These are phyloP conservation scores for Aspergillus glaucus DNA, from an alignment of 2,329 filamentous ascomycete genomes.

Conservation along the genomic window DNA sequence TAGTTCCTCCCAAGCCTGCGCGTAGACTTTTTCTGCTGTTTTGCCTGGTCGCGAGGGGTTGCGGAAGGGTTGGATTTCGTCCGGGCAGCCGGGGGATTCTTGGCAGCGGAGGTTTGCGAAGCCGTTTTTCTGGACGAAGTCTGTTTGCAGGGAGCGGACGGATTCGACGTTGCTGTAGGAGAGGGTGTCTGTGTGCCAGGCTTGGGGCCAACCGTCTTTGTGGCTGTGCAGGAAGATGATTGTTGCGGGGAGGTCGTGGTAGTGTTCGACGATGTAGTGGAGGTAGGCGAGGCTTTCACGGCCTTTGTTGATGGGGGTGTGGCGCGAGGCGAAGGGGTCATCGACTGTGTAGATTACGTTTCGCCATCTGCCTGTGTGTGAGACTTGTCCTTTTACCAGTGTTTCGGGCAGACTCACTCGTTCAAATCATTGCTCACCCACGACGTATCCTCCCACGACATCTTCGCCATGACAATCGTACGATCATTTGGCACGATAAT, in stretches of 20 bases:
- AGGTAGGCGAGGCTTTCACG: conserved; percentile 40
- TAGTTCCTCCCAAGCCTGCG: conserved; percentile 21
- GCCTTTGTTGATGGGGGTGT: conserved; percentile 33
- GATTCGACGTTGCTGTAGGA: conserved; percentile 48
- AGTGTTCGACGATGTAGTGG: conserved; percentile 42
- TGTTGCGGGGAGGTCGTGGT: conserved; percentile 44
- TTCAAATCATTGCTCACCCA: conserved; percentile 41
- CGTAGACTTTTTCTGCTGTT: conserved; percentile 20
- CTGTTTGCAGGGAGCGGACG: conserved; percentile 43
- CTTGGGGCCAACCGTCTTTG: conserved; percentile 30
- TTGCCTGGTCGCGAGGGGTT: conserved; percentile 8
- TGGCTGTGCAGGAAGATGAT: conserved; percentile 53
- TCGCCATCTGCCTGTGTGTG: conserved; percentile 31
- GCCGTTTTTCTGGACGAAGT: conserved; percentile 46
- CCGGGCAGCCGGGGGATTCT: conserved; percentile 28
- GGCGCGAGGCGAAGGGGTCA: conserved; percentile 17
- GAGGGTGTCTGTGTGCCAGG: conserved; percentile 52
- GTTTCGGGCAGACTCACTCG: conserved; percentile 26
- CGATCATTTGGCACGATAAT: conserved; percentile 32
- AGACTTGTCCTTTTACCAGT: background rate
- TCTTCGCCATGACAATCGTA: conserved; percentile 40
- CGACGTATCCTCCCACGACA: conserved; percentile 36
- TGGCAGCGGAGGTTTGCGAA: conserved; percentile 55
- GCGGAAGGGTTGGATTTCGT: conserved; percentile 26
- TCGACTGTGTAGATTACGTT: conserved; percentile 39